Evolutionary conservation across 371 early-diverging fungal genomes (phyloP).

Genomic region (Mucor ambiguus): DNA sequence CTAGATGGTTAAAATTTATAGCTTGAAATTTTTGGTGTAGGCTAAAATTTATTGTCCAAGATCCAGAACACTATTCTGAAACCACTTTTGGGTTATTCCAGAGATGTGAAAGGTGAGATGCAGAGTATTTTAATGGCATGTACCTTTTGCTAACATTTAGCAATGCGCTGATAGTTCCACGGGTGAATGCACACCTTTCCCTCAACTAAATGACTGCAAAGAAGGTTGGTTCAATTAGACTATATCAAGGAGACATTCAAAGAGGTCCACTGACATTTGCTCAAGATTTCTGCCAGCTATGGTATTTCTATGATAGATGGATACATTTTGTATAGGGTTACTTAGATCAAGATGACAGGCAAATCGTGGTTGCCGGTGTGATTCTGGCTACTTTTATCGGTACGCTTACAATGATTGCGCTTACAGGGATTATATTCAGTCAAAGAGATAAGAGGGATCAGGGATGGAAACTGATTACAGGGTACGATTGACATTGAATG

Average conservation of each 20-base stretch:
- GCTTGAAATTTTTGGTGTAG: conserved; percentile 2
- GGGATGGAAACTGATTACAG: conserved; percentile 37
- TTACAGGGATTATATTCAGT: conserved; percentile 34
- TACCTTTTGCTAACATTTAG: neutral
- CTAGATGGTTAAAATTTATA: neutral
- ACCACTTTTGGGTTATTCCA: conserved; percentile 29
- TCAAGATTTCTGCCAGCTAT: conserved; percentile 29
- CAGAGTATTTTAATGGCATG: neutral
- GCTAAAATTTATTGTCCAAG: conserved; percentile 24
- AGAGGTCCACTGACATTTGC: neutral
- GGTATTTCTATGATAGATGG: conserved; percentile 4
- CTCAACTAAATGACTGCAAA: conserved; percentile 29
- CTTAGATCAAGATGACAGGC: conserved; percentile 19
- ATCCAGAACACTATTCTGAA: conserved; percentile 29
- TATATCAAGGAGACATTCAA: neutral
- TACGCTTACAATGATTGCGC: conserved; percentile 28
- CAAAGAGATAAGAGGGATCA: conserved; percentile 29
- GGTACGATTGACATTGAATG: conserved; percentile 17
- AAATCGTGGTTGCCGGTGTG: conserved; percentile 31
- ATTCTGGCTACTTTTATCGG: conserved; percentile 32
- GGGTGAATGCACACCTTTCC: conserved; percentile 38
- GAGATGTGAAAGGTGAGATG: conserved; percentile 20
- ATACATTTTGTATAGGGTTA: neutral
- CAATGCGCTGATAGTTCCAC: conserved; percentile 13
- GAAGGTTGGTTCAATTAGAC: conserved; percentile 16